Evolutionary conservation across 148 eudicot genomes (phyloP).

Genomic region (Linanthus parryae): DNA sequence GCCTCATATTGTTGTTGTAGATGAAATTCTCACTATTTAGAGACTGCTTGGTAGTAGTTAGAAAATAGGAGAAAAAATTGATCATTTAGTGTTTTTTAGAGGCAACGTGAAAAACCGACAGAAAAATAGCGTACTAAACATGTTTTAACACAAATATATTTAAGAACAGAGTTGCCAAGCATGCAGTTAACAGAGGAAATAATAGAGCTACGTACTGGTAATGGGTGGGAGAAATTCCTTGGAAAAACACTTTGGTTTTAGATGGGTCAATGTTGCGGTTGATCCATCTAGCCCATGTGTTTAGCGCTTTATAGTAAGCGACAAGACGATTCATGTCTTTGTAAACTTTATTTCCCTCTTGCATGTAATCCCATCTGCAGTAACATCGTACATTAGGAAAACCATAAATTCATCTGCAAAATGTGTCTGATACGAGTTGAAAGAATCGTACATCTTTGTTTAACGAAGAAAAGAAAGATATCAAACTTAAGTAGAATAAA

Average conservation of each 20-base stretch:
- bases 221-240: conserved; percentile 39
- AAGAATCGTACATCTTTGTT: no score
- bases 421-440: no score
- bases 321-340: conserved; percentile 29
- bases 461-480: neutral
- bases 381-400: neutral
- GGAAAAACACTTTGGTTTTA: conserved; percentile 32
- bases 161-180: no score
- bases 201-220: conserved; percentile 36
- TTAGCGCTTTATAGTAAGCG: conserved; percentile 22
- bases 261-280: conserved; percentile 14
- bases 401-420: neutral
- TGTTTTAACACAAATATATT: no score
- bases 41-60: no score
- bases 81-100: no score
- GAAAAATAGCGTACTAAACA: no score
- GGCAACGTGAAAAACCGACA: no score
- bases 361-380: conserved; percentile 26
- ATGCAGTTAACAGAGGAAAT: no score
- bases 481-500: neutral
- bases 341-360: conserved; percentile 12
- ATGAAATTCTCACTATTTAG: no score
- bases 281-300: conserved; percentile 28
- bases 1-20: no score
- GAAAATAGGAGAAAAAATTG: no score